Conservation (phyloP, 75 land plant genomes). For the Selaginella moellendorffii region DNA sequence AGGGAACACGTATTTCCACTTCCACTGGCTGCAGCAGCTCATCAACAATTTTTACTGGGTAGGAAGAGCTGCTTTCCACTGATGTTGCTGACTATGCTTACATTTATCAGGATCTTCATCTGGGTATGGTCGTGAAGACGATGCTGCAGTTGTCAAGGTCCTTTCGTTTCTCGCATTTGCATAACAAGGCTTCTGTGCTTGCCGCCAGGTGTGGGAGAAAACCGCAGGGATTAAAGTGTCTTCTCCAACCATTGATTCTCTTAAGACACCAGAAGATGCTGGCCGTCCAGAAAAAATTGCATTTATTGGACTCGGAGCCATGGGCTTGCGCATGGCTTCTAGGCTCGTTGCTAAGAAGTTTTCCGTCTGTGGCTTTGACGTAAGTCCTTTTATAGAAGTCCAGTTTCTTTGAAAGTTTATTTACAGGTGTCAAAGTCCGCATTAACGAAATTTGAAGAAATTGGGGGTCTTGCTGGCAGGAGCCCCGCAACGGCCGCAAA, state of each 20-base stretch:
- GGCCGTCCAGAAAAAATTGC: not conserved
- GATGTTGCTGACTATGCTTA: not conserved
- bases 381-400: not conserved
- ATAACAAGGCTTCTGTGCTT: not conserved
- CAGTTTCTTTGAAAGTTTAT: not conserved
- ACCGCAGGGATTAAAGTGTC: not conserved
- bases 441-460: not conserved
- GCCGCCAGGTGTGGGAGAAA: not conserved
- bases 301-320: not conserved
- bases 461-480: not conserved
- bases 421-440: not conserved
- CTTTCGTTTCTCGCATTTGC: too few relatives aligned
- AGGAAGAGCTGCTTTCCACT: too few relatives aligned
- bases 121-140: conserved; percentile 82
- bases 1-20: conserved; percentile 66
- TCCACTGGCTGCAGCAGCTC: conserved; percentile 63
- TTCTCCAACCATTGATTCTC: not conserved
- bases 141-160: conserved; percentile 98
- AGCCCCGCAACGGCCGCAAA: not conserved
- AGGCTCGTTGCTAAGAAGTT: not conserved
- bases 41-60: conserved; percentile 73
- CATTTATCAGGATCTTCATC: conserved; percentile 63
- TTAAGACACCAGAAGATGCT: not conserved
- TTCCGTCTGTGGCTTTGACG: not conserved
- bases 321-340: not conserved